Conservation (phyloP, 192 early-diverging fungal genomes). For the Gryganskiella cystojenkinii region DNA sequence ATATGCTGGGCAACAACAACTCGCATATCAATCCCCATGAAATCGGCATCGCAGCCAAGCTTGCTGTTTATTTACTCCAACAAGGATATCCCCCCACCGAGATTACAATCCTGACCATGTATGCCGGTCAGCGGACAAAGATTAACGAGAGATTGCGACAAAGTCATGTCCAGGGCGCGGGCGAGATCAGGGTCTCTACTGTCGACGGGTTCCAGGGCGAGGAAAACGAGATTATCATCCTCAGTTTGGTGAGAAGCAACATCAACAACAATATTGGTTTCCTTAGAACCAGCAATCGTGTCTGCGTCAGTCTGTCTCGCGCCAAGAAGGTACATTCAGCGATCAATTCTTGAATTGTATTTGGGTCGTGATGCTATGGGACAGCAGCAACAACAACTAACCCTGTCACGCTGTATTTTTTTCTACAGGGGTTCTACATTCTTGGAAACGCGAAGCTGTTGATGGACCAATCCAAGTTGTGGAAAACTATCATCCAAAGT, state of each 20-base stretch:
- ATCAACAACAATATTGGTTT: conserved; percentile 87
- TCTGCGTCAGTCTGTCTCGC: conserved; percentile 65
- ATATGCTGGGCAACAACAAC: conserved; percentile 28
- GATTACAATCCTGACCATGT: conserved; percentile 66
- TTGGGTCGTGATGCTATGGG: not conserved
- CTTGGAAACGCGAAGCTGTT: conserved; percentile 63
- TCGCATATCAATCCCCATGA: conserved; percentile 46
- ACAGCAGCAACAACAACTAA: too few species aligned
- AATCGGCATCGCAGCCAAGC: conserved; percentile 16
- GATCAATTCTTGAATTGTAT: not conserved
- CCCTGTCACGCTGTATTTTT: not conserved
- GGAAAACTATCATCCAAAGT: conserved; percentile 56
- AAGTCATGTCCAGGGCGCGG: conserved; percentile 9
- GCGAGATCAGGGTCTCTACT: conserved; percentile 85
- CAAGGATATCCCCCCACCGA: conserved; percentile 39
- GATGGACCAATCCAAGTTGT: conserved; percentile 54
- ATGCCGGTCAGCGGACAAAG: conserved; percentile 58
- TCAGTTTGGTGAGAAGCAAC: conserved; percentile 94
- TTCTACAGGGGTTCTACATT: conserved; percentile 63
- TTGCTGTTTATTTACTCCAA: conserved; percentile 47
- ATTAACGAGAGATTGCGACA: conserved; percentile 50
- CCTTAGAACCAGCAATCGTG: conserved; percentile 71
- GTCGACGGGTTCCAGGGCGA: conserved; percentile 99
- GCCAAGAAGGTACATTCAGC: conserved; percentile 58
- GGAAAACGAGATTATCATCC: conserved; percentile 98